Evolutionary conservation across 305 asterid genomes (phyloP), one percentile per base, ranked within the genome.

Genomic region (Fraxinus baroniana): DNA sequence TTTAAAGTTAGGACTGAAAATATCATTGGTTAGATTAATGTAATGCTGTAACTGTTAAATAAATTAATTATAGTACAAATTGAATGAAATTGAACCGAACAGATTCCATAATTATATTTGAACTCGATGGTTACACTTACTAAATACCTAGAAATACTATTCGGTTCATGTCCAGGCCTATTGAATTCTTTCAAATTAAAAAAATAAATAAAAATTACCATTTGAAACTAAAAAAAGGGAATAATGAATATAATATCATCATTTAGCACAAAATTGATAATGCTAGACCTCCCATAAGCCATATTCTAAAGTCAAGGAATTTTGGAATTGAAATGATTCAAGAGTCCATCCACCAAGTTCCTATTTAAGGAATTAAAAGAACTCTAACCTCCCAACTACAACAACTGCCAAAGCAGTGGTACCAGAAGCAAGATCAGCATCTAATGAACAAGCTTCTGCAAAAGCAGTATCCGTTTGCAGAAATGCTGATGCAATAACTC

Each of bases 371-470:
- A 78, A 10, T 1, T 37, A 17, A 32, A 28, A 15, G 77, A 77
- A 57, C 36, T 72, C 95, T 71, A 68, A 97, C 98, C 99, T 94
- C 88, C 97, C 98, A 75, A 89, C 81, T 60, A 97, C 87, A 84
- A 97, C 82, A 86, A 98, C 97, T 30, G 97, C 94, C 91, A 97
- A 86, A 55, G 98, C 99, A 86, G 99, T 97, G 90, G 99, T 97
- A 78, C 99, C 99, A 80, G 99, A 97, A 82, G 99, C 97, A 86
- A 94, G 96, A 87, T 87, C 97, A 28, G 88, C 93, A 86, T 96
- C 92, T 87, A 84, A 82, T 49, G 92, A 78, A 89, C 99, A 94
- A 81, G 98, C 98, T 87, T 94, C 91, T 1, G 99, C 95, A 68
- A 97, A 92, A 84, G 98, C 98, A 79, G 89, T 87, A 87, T 97